Percentiles rank a stretch among this genome's conserved stretches.
Evolutionary conservation across 371 early-diverging fungal species (phyloP).

Genomic region (Polyrhizophydium stewartii): DNA sequence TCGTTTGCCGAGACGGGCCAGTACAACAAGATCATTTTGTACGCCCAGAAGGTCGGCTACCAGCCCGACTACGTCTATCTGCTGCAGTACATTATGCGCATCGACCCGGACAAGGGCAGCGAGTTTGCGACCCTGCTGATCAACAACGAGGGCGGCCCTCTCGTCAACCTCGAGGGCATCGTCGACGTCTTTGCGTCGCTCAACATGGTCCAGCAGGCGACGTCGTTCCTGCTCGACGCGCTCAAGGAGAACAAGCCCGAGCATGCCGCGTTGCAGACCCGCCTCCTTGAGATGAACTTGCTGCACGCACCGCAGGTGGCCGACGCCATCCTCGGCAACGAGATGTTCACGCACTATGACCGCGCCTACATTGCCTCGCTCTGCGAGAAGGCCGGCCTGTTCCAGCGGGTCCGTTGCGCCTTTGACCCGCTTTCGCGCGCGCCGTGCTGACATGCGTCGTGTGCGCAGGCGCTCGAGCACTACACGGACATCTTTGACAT

Average conservation of each 20-base stretch:
- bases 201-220: slow-evolving; percentile 94
- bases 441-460: too few relatives aligned
- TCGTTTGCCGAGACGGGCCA: slow-evolving; percentile 97
- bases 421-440: too few relatives aligned
- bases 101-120: slow-evolving; percentile 88
- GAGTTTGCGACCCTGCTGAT: slow-evolving; percentile 87
- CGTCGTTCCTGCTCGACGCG: slow-evolving; percentile 93
- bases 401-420: slow-evolving; percentile 71
- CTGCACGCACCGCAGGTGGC: slow-evolving; percentile 96
- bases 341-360: slow-evolving; percentile 94
- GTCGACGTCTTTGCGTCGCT: slow-evolving; percentile 90
- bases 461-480: slow-evolving; percentile 88
- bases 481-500: slow-evolving; percentile 94
- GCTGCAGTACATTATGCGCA: slow-evolving; percentile 84
- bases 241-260: slow-evolving; percentile 87
- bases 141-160: slow-evolving; percentile 78
- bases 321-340: slow-evolving; percentile 94
- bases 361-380: slow-evolving; percentile 82
- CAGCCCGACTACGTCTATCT: slow-evolving; percentile 88
- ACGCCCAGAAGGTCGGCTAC: slow-evolving; percentile 91
- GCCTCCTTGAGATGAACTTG: slow-evolving; percentile 95
- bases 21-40: slow-evolving; percentile 91
- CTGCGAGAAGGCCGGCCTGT: slow-evolving; percentile 96
- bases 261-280: slow-evolving; percentile 89
- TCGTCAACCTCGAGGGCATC: slow-evolving; percentile 81